Evolutionary conservation across 805 yeast genomes (phyloP).

Genomic region (Jamesozyma gamospora): DNA sequence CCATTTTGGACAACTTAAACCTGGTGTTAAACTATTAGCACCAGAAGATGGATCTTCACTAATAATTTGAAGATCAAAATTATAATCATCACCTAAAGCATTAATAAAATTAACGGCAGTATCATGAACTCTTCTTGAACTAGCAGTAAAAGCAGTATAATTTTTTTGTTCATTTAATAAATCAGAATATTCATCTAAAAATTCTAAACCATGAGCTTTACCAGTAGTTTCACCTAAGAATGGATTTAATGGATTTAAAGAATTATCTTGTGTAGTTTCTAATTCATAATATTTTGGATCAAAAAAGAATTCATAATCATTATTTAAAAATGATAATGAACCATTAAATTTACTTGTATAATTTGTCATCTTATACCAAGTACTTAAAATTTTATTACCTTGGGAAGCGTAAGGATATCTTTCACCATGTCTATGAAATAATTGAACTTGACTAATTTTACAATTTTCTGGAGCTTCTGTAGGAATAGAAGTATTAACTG

Average conservation of each 20-base stretch:
- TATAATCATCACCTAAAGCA: slow-evolving; percentile 16
- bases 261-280: slow-evolving; percentile 25
- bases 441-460: slow-evolving; percentile 53
- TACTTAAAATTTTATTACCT: slow-evolving; percentile 29
- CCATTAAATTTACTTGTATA: slow-evolving; percentile 35
- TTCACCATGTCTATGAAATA: slow-evolving; percentile 56
- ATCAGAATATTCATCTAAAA: slow-evolving; percentile 34
- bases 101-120: slow-evolving; percentile 47
- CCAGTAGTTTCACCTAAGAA: slow-evolving; percentile 41
- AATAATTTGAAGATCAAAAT: slow-evolving; percentile 29
- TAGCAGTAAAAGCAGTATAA: slow-evolving; percentile 39
- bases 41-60: slow-evolving; percentile 36
- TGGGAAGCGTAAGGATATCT: slow-evolving; percentile 49
- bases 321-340: slow-evolving; percentile 39
- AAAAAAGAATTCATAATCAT: slow-evolving; percentile 38
- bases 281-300: slow-evolving; percentile 34
- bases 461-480: slow-evolving; percentile 40
- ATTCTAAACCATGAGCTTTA: slow-evolving; percentile 36
- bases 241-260: slow-evolving; percentile 20
- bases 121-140: slow-evolving; percentile 39
- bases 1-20: slow-evolving; percentile 36
- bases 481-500: slow-evolving; percentile 45
- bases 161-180: slow-evolving; percentile 32
- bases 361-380: slow-evolving; percentile 11
- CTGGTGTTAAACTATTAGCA: slow-evolving; percentile 42